Conservation (phyloP, 1,284 basidiomycete species). For the Leccinum subrobustum region DNA sequence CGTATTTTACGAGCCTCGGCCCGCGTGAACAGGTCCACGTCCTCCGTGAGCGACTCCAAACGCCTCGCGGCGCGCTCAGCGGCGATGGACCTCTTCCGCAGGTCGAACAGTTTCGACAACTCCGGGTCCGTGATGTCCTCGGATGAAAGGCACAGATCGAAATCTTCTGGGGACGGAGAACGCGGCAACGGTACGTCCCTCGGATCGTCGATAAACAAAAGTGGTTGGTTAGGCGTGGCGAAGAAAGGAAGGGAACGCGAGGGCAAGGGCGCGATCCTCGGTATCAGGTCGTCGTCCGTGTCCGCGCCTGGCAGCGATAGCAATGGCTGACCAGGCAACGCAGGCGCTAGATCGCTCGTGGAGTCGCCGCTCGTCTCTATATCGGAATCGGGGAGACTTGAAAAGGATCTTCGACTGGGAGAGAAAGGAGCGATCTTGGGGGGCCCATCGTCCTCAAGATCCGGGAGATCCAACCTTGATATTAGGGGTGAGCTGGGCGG, state of each 20-base stretch:
- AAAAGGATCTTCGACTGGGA: conserved; percentile 33
- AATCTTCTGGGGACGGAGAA: conserved; percentile 47
- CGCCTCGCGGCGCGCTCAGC: conserved; percentile 42
- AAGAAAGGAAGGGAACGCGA: conserved; percentile 14
- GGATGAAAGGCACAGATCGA: conserved; percentile 37
- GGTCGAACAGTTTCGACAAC: conserved; percentile 37
- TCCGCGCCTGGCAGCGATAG: conserved; percentile 41
- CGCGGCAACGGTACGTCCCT: conserved; percentile 40
- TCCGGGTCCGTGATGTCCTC: conserved; percentile 42
- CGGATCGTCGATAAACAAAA: conserved; percentile 43
- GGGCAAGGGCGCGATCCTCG: conserved; percentile 12
- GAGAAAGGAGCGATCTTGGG: conserved; percentile 32
- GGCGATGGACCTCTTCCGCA: conserved; percentile 39
- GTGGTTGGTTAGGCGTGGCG: conserved; percentile 17
- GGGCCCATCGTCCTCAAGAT: conserved; percentile 31
- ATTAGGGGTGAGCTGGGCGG: conserved; percentile 32
- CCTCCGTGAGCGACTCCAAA: conserved; percentile 35
- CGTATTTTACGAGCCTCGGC: conserved; percentile 44
- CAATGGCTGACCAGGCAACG: conserved; percentile 22
- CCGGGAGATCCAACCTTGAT: conserved; percentile 30
- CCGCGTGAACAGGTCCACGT: conserved; percentile 41
- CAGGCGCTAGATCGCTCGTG: conserved; percentile 8
- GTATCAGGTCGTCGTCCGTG: conserved; percentile 37
- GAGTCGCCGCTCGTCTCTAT: conserved; percentile 18
- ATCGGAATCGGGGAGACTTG: conserved; percentile 33